These are phyloP conservation scores for Annona squamosa DNA, from an alignment of 164 flowering plant genomes.

Conservation along the genomic window DNA sequence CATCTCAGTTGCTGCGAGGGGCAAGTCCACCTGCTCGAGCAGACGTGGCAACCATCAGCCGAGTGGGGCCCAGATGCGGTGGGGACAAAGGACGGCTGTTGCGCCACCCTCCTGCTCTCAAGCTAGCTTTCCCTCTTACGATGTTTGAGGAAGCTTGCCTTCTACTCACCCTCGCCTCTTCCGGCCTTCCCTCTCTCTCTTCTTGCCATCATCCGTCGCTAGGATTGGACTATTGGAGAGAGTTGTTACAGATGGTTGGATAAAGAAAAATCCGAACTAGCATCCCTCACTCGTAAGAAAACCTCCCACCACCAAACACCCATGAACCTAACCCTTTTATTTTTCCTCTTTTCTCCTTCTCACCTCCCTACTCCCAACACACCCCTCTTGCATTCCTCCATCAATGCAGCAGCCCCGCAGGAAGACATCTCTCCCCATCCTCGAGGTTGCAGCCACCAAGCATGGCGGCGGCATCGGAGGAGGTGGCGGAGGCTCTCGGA, in stretches of 20 bases:
- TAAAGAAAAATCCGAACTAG: background rate
- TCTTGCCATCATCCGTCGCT: background rate
- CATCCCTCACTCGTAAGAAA: background rate
- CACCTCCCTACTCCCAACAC: conserved; percentile 4
- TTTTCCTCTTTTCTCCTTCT: conserved; percentile 11
- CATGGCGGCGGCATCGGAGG: conserved; percentile 12
- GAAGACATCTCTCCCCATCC: conserved; percentile 31
- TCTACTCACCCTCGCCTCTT: background rate
- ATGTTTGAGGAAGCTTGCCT: background rate
- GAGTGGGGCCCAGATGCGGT: too few species aligned
- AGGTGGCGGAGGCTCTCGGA: conserved; percentile 25
- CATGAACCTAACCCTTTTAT: conserved; percentile 5
- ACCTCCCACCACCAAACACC: conserved; percentile 2
- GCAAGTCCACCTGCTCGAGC: too few species aligned
- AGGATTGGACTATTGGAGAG: background rate
- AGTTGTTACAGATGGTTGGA: background rate
- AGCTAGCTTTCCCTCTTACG: too few species aligned
- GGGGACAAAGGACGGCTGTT: too few species aligned
- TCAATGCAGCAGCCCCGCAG: conserved; percentile 57
- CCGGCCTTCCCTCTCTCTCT: conserved; percentile 14
- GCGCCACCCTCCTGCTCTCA: too few species aligned
- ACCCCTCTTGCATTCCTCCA: background rate
- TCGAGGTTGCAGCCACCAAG: conserved; percentile 48
- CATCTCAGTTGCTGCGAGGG: too few species aligned
- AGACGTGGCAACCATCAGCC: too few species aligned